Base-by-base conservation (phyloP, 768 basidiomycete genomes). In the Hericium alpestre region DNA sequence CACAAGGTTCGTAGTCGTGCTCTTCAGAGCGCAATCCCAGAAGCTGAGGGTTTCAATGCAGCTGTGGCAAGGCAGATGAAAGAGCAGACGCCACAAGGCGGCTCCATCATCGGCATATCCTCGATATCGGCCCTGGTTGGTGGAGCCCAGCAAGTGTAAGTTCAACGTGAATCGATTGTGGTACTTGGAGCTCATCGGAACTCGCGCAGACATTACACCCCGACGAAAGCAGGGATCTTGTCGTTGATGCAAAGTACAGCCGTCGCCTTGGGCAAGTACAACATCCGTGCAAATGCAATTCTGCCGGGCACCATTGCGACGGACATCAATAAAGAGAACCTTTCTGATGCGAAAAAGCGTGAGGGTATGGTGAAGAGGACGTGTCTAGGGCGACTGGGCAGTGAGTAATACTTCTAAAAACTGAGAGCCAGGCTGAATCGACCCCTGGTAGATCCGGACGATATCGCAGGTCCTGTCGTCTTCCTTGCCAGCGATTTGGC, bases 101-200 rank as follows among this genome's bases (percentile, higher is more conserved):
- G 87, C 4, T 79, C 82, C 3, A 87, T 90, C 64, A 81, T 90
- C 40, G 85, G 80, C 20, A 80, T 89, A 25, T 85, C 86, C 11
- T 86, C 83, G n/a, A 88, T 89, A 58, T 87, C 84, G 25, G 88
- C 86, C 0, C 75, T 88, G 16, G 86, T 89, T 50, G 87, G 87
- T 8, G 88, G 87, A 15, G 86, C 79, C 60, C 71, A 80, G 56
- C 87, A 89, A 70, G 81, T 79, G 79, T 81, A 60, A 5, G 32
- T 32, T 6, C 32, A 32, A 32, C 32, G 6, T 10, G 32, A 32
- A 32, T 32, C 9, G 8, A 6, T 2, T 7, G 8, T 32, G 32
- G 32, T 10, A 7, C 5, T 9, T 32, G 6, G 32, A 15, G 49
- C 38, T 54, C 22, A 58, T 23, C 32, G 12, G 5, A 22, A 3